Evolutionary conservation across 768 basidiomycete species (phyloP).

Genomic region (Macrolepiota fuliginosa): DNA sequence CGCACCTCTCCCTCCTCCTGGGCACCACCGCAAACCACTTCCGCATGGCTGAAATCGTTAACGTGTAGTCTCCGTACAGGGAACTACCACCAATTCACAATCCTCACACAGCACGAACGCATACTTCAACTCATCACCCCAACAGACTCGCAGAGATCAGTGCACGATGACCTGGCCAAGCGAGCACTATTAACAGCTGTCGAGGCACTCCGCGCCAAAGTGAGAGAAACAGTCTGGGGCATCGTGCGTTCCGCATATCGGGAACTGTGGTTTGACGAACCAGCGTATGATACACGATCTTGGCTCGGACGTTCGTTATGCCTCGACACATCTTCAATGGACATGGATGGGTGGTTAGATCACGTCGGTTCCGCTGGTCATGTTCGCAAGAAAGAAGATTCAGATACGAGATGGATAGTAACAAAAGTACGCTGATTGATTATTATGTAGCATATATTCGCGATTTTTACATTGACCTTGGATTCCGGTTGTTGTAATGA

Average conservation of each 20-base stretch:
- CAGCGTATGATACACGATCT: constrained; percentile 30
- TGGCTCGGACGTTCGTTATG: constrained; percentile 54
- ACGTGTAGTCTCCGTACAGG: constrained; percentile 48
- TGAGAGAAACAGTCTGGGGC: constrained; percentile 54
- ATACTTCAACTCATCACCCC: constrained; percentile 20
- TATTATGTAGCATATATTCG: background rate
- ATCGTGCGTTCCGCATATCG: constrained; percentile 62
- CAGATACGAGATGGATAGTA: constrained; percentile 58
- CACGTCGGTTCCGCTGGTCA: constrained; percentile 40
- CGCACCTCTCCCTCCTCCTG: constrained; percentile 36
- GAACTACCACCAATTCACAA: constrained; percentile 54
- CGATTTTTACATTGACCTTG: background rate
- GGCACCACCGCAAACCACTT: constrained; percentile 36
- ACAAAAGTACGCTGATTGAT: constrained; percentile 42
- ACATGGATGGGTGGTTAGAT: constrained; percentile 46
- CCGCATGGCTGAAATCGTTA: constrained; percentile 52
- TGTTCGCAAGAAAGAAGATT: constrained; percentile 54
- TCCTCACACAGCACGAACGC: constrained; percentile 32
- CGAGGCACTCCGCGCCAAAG: constrained; percentile 46
- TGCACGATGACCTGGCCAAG: constrained; percentile 21
- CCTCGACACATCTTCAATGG: constrained; percentile 32
- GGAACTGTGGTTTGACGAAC: constrained; percentile 46
- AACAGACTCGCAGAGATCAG: background rate
- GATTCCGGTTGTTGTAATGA: background rate
- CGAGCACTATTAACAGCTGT: constrained; percentile 45